Evolutionary conservation across 2,329 filamentous ascomycete genomes (phyloP), one percentile per base, ranked within the genome.

Genomic region (Aureobasidium sp.): DNA sequence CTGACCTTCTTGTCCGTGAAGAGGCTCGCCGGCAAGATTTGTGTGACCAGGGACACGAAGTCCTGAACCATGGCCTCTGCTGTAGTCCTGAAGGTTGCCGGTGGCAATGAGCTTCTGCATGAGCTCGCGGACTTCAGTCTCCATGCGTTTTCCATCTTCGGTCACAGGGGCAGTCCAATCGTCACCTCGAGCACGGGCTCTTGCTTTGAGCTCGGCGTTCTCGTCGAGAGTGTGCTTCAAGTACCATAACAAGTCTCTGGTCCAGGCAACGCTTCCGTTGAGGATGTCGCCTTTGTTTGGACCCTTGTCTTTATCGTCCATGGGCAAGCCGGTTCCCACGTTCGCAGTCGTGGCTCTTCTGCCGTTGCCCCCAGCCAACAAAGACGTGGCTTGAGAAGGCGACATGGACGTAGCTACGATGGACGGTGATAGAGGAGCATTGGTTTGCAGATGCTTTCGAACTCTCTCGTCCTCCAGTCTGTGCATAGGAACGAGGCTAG

Each of bases 261-360:
- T 97, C 94, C 94, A 99, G 76, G 91, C 91, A 60, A 97, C 94
- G 37, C 93, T 90, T 34, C 94, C 93, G 71, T 97, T 97, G 69
- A 99, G 87, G 64, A 99, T 97, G 70, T 99, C 94, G 53, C 94
- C 94, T 78, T 99, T 99, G 80, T 97, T 97, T 6, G 94, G 94
- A 0, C 94, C 94, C 73, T 97, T 97, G 77, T 99, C 94, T 74
- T 97, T 97, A 68, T 97, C 94, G 70, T 99, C 94, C 39, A 96
- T 84, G 0, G 94, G 93, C 34, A 97, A 82, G 15, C 92, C 91
- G 66, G 93, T 93, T 70, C 97, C 97, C 72, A 89, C 95, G 41
- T 87, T 85, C 36, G 88, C 85, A 36, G 67, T 65, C 10, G 70
- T 68, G 34, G 91, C 91, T 65, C 92, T 86, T 66, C 91, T 85